Evolutionary conservation across 148 eudicot genomes (phyloP).

Genomic region (Vaccinium macrocarpon): DNA sequence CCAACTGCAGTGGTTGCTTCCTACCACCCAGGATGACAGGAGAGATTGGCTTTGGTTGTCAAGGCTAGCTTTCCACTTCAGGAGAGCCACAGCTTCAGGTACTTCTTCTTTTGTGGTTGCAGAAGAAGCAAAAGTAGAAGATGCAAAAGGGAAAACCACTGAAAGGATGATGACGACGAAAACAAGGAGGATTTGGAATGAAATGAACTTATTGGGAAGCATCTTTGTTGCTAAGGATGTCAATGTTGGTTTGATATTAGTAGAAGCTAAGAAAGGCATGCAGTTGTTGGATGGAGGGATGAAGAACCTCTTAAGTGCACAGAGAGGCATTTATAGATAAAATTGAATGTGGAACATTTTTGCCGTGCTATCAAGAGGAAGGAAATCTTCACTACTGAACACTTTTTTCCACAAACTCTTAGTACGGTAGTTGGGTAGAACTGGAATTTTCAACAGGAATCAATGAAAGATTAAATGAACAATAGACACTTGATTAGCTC

Average conservation of each 20-base stretch:
- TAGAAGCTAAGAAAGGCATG: neutral
- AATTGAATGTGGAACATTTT: neutral
- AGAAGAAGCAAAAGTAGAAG: neutral
- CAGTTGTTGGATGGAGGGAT: neutral
- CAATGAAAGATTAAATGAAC: neutral
- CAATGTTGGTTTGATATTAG: neutral
- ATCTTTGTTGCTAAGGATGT: neutral
- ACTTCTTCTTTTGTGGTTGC: neutral
- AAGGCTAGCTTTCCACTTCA: conserved; percentile 4
- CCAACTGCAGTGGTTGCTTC: conserved; percentile 4
- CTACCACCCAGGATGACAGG: conserved; percentile 1
- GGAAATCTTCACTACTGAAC: neutral
- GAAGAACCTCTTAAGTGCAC: neutral
- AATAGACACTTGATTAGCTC: neutral
- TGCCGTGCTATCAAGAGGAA: neutral
- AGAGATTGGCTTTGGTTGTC: neutral
- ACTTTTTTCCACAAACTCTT: neutral
- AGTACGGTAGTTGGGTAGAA: neutral
- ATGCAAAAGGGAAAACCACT: neutral
- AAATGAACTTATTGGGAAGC: neutral
- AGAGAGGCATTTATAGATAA: neutral
- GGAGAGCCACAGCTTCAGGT: neutral
- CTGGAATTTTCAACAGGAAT: neutral
- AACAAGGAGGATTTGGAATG: neutral
- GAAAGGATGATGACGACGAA: neutral